A percentile compares a stretch with the other conserved stretches of the same genome.
These are phyloP conservation scores for Sphaerulina vaccinii DNA, from an alignment of 2,329 filamentous ascomycete species.

Conservation along the genomic window DNA sequence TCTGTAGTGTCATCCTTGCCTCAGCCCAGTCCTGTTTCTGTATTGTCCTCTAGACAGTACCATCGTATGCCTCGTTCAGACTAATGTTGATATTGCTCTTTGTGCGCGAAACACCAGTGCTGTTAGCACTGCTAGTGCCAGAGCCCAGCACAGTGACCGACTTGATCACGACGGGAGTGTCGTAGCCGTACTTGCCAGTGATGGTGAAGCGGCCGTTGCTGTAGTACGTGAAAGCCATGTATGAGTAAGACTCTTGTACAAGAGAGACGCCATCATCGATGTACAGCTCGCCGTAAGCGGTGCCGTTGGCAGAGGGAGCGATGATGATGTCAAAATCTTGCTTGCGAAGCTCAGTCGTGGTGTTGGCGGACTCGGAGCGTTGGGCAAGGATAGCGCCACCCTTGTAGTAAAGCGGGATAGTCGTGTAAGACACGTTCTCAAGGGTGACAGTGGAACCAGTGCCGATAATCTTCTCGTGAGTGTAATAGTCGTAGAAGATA, in stretches of 20 bases:
- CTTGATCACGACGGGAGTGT: conserved; percentile 45
- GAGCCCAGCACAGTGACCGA: conserved; percentile 55
- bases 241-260: conserved; percentile 55
- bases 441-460: conserved; percentile 47
- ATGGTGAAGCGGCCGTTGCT: conserved; percentile 19
- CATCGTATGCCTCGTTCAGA: conserved; percentile 3
- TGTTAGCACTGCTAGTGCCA: not conserved
- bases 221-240: conserved; percentile 59
- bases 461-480: conserved; percentile 48
- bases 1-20: too few species aligned
- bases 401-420: conserved; percentile 67
- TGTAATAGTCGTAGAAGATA: conserved; percentile 62
- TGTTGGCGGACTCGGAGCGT: conserved; percentile 57
- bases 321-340: conserved; percentile 71
- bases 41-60: conserved; percentile 5
- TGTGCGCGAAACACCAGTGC: conserved; percentile 3
- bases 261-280: conserved; percentile 74
- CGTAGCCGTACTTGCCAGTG: conserved; percentile 39
- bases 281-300: conserved; percentile 67
- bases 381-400: conserved; percentile 65
- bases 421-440: conserved; percentile 48
- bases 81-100: conserved; percentile 5
- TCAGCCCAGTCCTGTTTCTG: too few species aligned
- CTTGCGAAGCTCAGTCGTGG: conserved; percentile 61
- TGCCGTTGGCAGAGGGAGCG: conserved; percentile 61